Base-by-base conservation (phyloP, 345 rosid genomes). In the Orychophragmus violaceus region DNA sequence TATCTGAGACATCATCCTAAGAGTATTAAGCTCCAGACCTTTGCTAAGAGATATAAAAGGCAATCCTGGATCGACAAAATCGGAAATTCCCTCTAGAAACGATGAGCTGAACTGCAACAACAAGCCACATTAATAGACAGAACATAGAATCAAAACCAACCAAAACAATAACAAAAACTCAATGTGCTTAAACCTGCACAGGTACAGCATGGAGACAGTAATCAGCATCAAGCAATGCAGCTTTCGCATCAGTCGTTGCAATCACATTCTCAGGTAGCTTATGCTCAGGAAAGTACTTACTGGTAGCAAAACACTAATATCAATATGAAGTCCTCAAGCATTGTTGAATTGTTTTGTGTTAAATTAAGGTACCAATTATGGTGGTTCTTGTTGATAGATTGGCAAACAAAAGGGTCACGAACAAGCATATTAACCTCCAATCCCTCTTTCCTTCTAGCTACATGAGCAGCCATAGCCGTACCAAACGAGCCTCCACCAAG, bases 401-500 rank as follows among this genome's bases (percentile, higher is more conserved):
- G 82, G 57, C 95, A 89, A 52, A 91, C 81, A 24, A 70, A 42
- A 35, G 85, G 81, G 76, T 89, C 96, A 30, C 98, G 91, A 3
- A 91, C 84, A 60, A 91, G 96, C 85, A 91, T 77, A 39, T 77
- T 78, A 72, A 91, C 98, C 57, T 89, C 86, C 56, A 91, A 66
- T 59, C 83, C 82, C 4, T 81, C 67, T 79, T 87, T 91, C 68
- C 82, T 77, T 60, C 59, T 79, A 18, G 98, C 98, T 73, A 89
- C 81, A 74, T 91, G 98, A 4, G 98, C 92, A 23, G 96, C 96
- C 96, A 91, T 87, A 52, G 96, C 96, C 0, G 96, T 91, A 62
- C 92, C 98, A 76, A 91, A 91, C 19, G 98, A 91, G 23, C 98
- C 98, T 52, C 98, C 98, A 61, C 98, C 98, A 54, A 91, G 89